Base-by-base conservation (phyloP, 2,329 filamentous ascomycete genomes). In the Fusarium napiforme region DNA sequence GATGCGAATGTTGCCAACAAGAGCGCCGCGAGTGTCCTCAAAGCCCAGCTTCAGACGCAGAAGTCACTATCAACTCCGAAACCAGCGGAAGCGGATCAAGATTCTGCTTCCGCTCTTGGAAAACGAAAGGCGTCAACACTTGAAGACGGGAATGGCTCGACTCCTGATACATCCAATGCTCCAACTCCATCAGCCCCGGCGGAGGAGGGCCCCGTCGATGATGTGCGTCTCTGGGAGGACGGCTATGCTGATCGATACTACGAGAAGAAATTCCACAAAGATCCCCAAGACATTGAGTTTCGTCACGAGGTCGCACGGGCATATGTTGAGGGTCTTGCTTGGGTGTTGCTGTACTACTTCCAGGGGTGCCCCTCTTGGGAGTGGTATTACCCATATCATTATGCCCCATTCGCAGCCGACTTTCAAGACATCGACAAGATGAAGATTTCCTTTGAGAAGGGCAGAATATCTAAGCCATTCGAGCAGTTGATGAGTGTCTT, bases 351-450 rank as follows among this genome's bases (percentile, higher is more conserved):
- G 40, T 99, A 99, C 83, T 99, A 99, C 82, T 97, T 98, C 82
- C 96, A 99, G 82, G 96, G 96, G 32, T 99, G 96, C 78, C 95
- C 96, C 28, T 98, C 95, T 1, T 99, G 97, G 96, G 97, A 96
- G 59, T 99, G 96, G 96, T 99, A 96, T 81, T 99, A 98, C 79
- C 96, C 96, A 1, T 97, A 98, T 79, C 96, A 99, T 81, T 99
- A 99, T 80, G 97, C 96, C 3, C 96, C 97, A 7, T 99, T 99
- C 80, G 96, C 96, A 5, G 93, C 95, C 59, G 96, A 99, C 82
- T 99, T 99, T 81, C 92, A 93, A 66, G 92, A 95, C 63, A 87
- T 99, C 50, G 89, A 87, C 59, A 91, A 94, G 75, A 91, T 97
- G 86, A 87, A 93, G 37, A 90, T 97, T 73, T 85, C 88, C 23